Evolutionary conservation across 768 basidiomycete species (phyloP), one percentile per base, ranked within the genome.

Genomic region (Boletus rubescentipes): DNA sequence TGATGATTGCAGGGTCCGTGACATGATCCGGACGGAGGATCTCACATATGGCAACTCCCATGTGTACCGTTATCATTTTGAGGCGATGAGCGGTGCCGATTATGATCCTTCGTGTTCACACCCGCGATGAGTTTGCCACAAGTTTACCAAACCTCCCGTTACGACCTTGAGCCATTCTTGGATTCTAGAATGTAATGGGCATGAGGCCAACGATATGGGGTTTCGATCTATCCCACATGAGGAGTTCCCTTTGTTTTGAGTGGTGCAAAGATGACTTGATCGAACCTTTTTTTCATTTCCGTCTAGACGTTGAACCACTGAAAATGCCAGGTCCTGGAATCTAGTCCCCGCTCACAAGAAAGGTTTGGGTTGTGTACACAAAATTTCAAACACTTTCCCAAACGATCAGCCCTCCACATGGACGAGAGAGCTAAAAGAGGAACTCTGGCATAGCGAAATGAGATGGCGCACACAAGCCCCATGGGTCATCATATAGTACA

Each of bases 171-270:
- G 39, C 55, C 36, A 39, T 37, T 43, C 23, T 43, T 23, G 32
- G 44, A 23, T 9, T n/a, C n/a, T 49, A 46, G 58, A 61, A 52
- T 52, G 34, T 35, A 48, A 26, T 37, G 9, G 16, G 34, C 61
- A 62, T 30, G 61, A 52, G 62, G 58, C 5, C 20, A n/a, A 29
- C 15, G 41, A 29, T 26, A 29, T 29, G 18, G 15, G 12, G 11
- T 21, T 51, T 46, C 10, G 46, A 45, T 46, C 62, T 42, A 45
- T 49, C 21, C 57, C 44, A 9, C 47, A 53, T 55, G 34, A 41
- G 43, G 59, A n/a, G 15, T 23, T 64, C 59, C 65, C 38, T 57
- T 65, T 65, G 54, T 64, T 11, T 29, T 3, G n/a, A 14, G 18
- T 40, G 46, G 32, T 21, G 10, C 12, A 21, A 45, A 5, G 29